These are phyloP conservation scores for Dactylonectria macrodidyma DNA, from an alignment of 2,329 filamentous ascomycete genomes.

Conservation along the genomic window DNA sequence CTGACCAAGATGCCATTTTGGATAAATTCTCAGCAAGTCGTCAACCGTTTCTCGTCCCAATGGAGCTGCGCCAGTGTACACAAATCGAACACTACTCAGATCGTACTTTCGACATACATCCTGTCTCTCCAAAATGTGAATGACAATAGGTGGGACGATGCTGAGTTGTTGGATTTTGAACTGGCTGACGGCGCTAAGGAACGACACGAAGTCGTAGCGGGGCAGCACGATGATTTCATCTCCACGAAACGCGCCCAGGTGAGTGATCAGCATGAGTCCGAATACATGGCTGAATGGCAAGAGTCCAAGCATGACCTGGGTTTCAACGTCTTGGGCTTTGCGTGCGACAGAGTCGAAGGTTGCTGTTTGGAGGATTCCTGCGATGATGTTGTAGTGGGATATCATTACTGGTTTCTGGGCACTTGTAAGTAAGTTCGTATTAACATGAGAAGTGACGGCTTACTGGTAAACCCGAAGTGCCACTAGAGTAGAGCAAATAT, in stretches of 20 bases:
- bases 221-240: constrained; percentile 80
- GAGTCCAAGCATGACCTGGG: constrained; percentile 66
- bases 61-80: constrained; percentile 29
- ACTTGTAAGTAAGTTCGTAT: constrained; percentile 12
- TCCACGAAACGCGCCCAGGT: constrained; percentile 76
- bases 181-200: constrained; percentile 69
- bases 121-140: constrained; percentile 31
- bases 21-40: constrained; percentile 2
- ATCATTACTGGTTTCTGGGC: constrained; percentile 12
- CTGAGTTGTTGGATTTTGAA: constrained; percentile 40
- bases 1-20: constrained; percentile 19
- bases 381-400: constrained; percentile 14
- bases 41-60: constrained; percentile 9
- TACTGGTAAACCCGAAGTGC: constrained; percentile 10
- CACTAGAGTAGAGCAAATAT: constrained; percentile 10
- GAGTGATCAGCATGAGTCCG: constrained; percentile 78
- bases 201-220: constrained; percentile 78
- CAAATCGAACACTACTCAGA: constrained; percentile 33
- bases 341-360: constrained; percentile 12
- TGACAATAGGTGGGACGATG: constrained; percentile 39
- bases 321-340: constrained; percentile 4
- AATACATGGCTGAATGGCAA: constrained; percentile 87
- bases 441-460: background rate
- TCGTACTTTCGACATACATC: constrained; percentile 37
- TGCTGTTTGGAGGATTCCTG: constrained; percentile 2